Evolutionary conservation across 2,329 filamentous ascomycete species (phyloP), one percentile per base, ranked within the genome.

Genomic region (Talaromyces sp.): DNA sequence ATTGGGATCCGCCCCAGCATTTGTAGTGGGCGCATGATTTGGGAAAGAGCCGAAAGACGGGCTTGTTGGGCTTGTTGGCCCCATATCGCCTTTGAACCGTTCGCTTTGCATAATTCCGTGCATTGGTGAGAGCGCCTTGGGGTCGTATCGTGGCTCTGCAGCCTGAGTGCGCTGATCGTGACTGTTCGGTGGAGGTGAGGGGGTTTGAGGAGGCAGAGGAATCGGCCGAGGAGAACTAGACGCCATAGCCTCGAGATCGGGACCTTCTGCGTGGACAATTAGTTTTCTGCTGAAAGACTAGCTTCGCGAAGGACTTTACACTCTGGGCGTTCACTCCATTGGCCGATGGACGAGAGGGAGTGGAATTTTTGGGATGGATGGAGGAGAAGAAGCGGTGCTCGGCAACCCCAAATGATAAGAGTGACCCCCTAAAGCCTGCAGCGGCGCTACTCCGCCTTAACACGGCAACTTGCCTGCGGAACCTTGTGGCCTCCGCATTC

Each of bases 161-260:
- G 72, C 62, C 25, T 35, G 21, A 48, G n/a, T 37, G 18, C 6
- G 23, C 35, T 54, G 50, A 7, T 63, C 55, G 5, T 39, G 69
- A 67, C 82, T 79, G 67, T 85, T 82, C 70, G 83, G 81, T 66
- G 86, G 86, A 67, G 86, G 87, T 68, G 87, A 87, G 12, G 86
- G 86, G 35, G 87, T 88, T 68, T 84, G 81, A 62, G 87, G 86
- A 65, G 85, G 86, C 46, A 82, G 74, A 63, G 84, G 84, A 66
- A 86, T 81, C 58, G 85, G 83, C 66, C 85, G 79, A 67, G 79
- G 11, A 4, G 48, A 33, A 52, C n/a, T 79, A 63, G 84, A 82
- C 66, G 84, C 84, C 86, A 88, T 89, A 48, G 63, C 16, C 18
- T 18, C 9, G 21, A 35, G 35, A 9, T 59, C 31, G 50, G 21